These are phyloP conservation scores for Medicago lupulina DNA, from an alignment of 306 rosid species.

Conservation along the genomic window DNA sequence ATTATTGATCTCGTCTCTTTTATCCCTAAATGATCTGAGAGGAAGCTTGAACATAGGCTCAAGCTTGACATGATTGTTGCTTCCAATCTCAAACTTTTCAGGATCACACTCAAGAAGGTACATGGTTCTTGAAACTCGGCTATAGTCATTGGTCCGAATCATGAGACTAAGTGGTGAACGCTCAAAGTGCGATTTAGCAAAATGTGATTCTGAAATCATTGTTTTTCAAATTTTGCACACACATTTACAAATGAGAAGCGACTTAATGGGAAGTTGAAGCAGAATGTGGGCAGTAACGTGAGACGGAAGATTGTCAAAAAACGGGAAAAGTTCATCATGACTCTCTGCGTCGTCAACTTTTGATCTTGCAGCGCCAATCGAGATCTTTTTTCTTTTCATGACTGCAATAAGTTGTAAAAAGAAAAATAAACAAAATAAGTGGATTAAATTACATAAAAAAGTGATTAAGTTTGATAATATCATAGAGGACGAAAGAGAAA, in stretches of 20 bases:
- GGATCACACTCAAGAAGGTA: slow-evolving; percentile 37
- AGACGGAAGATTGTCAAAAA: slow-evolving; percentile 28
- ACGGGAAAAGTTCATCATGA: background rate
- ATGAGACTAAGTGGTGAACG: background rate
- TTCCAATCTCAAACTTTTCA: background rate
- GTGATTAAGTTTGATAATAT: no score
- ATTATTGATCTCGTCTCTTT: background rate
- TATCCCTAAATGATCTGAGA: background rate
- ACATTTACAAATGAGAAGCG: slow-evolving; percentile 43
- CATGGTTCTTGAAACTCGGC: slow-evolving; percentile 26
- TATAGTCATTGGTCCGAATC: background rate
- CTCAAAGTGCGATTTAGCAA: slow-evolving; percentile 31
- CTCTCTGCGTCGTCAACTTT: background rate
- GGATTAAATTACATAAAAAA: no score
- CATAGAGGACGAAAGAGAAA: no score
- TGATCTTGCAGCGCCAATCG: background rate
- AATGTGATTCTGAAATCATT: slow-evolving; percentile 39
- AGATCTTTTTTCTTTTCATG: background rate
- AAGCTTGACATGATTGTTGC: slow-evolving; percentile 10
- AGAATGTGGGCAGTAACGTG: slow-evolving; percentile 8
- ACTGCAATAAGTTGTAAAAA: background rate
- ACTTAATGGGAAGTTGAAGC: slow-evolving; percentile 22
- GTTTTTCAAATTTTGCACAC: slow-evolving; percentile 39
- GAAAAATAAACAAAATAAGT: background rate
- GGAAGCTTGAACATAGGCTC: slow-evolving; percentile 33